Base-by-base conservation (phyloP, 371 early-diverging fungal genomes). In the Syncephalastrum contaminatum region DNA sequence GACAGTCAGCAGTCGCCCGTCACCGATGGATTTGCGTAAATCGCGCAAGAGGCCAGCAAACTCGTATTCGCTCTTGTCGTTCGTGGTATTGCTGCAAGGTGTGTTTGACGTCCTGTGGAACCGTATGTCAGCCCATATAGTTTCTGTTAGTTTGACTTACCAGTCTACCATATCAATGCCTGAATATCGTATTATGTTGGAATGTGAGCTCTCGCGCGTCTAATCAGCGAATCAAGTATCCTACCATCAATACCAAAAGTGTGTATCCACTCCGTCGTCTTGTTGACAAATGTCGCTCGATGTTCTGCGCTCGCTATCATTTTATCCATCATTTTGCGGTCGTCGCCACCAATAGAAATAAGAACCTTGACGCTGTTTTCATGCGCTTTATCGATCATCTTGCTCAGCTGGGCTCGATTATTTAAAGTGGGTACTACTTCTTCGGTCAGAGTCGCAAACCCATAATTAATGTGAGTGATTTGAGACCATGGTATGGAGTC, bases 261-360 rank as follows among this genome's bases (percentile, higher is more conserved):
- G 14, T 60, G 27, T 18, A 63, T 51, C 60, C 59, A 51, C 13
- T 42, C 60, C 21, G 49, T 49, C 1, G 42, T 48, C 14, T 55
- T 54, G 12, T 54, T 21, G 4, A 59, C 52, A 41, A 87, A 82
- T 3, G 58, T 69, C 20, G 63, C 65, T 36, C 89, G 77, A 0
- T 62, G 18, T 4, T 51, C 51, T 7, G 64, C 27, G 25, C 51
- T 51, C 4, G 80, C 71, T 0, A 73, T 79, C 56, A 91, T 81
- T 4, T 67, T 54, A 6, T 82, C 82, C 67, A 90, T 87, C 27
- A 58, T 58, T 43, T 81, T 62, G n/a, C 85, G 88, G 53, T 84
- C 83, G 87, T 89, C 91, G 1, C 91, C 91, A 41, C 91, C 91
- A 7, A 91, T 70, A 5, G 90, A 88, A 16, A 87, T 63, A n/a